Base-by-base conservation (phyloP, 805 yeast species). In the Ogataea methanolica region DNA sequence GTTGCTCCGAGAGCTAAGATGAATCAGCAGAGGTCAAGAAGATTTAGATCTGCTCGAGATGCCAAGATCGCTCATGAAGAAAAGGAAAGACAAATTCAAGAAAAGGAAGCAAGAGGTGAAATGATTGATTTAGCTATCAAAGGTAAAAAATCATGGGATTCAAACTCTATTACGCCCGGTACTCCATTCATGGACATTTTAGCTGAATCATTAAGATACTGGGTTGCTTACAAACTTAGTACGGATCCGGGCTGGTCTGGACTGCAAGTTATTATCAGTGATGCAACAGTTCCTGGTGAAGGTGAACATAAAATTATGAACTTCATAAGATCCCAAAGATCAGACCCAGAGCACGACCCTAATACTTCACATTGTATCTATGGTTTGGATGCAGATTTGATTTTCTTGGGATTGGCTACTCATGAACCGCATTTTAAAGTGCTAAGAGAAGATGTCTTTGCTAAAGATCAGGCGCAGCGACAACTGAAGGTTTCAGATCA, bases 221-320 rank as follows among this genome's bases (percentile, higher is more conserved):
- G 97, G 96, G 88, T 88, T 7, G 88, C 96, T 3, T 88, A 86
- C 66, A 94, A 94, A 64, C 72, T 94, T 35, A 76, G 89, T 35
- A 78, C 78, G 9, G 99, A 94, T 61, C 96, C 97, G 2, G 96
- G 95, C 33, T 94, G 99, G 99, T 83, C 83, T 40, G 76, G 84
- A 49, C 69, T 92, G 42, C 94, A 94, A 66, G 90, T 94, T 6
- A 86, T 94, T 22, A 84, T 94, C 41, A 85, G 96, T 60, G 99
- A 92, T 64, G 96, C 97, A 31, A 83, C 96, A 0, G 98, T 92
- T 14, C 99, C 99, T 1, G 99, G 99, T 52, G 99, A 94, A 75
- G 99, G 99, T 63, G 99, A 94, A 67, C 99, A 94, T 71, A 94
- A 94, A 66, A 84, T 94, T 58, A 94, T 94, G 99, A 90, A 86